Percentiles rank a stretch among this genome's conserved stretches.
Evolutionary conservation across 805 yeast genomes (phyloP).

Genomic region (Scheffersomyces coipomensis): DNA sequence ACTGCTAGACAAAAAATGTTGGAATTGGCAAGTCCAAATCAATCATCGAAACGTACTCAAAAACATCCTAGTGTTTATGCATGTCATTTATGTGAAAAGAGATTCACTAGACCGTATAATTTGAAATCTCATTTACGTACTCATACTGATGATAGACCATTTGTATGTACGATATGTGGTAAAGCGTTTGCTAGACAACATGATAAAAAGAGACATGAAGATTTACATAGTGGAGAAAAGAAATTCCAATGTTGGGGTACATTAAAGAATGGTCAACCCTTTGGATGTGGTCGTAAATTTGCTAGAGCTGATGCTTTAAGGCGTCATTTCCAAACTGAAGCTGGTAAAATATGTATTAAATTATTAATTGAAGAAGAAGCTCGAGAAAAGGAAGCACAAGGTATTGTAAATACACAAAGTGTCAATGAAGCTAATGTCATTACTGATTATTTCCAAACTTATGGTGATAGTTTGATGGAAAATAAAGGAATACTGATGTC

Average conservation of each 20-base stretch:
- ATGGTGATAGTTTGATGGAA: neutral
- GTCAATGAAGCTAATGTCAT: conserved; percentile 4
- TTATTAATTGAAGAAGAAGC: conserved; percentile 41
- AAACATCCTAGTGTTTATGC: conserved; percentile 73
- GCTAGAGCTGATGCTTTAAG: conserved; percentile 47
- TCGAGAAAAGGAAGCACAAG: conserved; percentile 18
- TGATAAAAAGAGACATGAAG: conserved; percentile 46
- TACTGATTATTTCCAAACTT: conserved; percentile 15
- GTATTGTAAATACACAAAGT: conserved; percentile 3
- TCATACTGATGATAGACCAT: conserved; percentile 83
- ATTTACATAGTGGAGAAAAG: conserved; percentile 73
- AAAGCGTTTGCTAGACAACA: conserved; percentile 64
- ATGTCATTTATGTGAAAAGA: conserved; percentile 80
- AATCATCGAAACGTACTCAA: conserved; percentile 54
- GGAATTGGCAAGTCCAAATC: conserved; percentile 61
- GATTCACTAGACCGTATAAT: conserved; percentile 91
- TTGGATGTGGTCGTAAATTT: conserved; percentile 46
- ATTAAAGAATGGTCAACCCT: conserved; percentile 52
- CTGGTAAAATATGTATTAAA: conserved; percentile 43
- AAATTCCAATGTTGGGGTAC: conserved; percentile 69
- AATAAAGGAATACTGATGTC: neutral
- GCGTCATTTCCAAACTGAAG: conserved; percentile 46
- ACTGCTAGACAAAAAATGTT: conserved; percentile 57
- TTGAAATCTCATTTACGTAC: conserved; percentile 88
- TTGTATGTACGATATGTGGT: conserved; percentile 69